Evolutionary conservation across 768 basidiomycete genomes (phyloP).

Genomic region (Hemileccinum impolitum): DNA sequence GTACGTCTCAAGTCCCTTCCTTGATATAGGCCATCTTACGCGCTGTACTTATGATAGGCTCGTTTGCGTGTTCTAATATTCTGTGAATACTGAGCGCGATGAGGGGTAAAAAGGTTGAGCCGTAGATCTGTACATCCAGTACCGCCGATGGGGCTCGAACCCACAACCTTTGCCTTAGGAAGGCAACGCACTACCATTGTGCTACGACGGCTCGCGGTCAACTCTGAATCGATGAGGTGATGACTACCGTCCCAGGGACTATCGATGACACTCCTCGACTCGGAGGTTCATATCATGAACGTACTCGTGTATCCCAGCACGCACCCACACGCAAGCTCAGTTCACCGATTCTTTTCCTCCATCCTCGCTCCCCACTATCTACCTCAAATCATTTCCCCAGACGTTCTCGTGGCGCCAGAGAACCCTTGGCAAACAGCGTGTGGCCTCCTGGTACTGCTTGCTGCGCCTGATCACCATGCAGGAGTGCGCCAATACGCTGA

Average conservation of each 20-base stretch:
- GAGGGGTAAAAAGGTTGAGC: slow-evolving; percentile 20
- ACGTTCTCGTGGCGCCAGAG: slow-evolving; percentile 50
- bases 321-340: slow-evolving; percentile 48
- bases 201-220: slow-evolving; percentile 32
- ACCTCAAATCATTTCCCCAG: slow-evolving; percentile 62
- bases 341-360: slow-evolving; percentile 48
- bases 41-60: too few species aligned
- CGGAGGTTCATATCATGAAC: slow-evolving; percentile 56
- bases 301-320: slow-evolving; percentile 72
- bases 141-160: slow-evolving; percentile 38
- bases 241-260: background rate
- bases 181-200: slow-evolving; percentile 40
- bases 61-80: too few species aligned
- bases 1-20: too few species aligned
- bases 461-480: slow-evolving; percentile 38
- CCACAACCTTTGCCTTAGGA: slow-evolving; percentile 39
- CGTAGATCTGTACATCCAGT: slow-evolving; percentile 22
- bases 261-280: too few species aligned
- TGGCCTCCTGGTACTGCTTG: slow-evolving; percentile 79
- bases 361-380: slow-evolving; percentile 74
- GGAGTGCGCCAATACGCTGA: slow-evolving; percentile 60
- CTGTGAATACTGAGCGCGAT: too few species aligned
- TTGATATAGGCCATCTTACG: too few species aligned
- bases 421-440: slow-evolving; percentile 79
- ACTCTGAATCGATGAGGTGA: background rate